These are phyloP conservation scores for Trichoderma hamatum DNA, from an alignment of 2,329 filamentous ascomycete genomes.

Conservation along the genomic window DNA sequence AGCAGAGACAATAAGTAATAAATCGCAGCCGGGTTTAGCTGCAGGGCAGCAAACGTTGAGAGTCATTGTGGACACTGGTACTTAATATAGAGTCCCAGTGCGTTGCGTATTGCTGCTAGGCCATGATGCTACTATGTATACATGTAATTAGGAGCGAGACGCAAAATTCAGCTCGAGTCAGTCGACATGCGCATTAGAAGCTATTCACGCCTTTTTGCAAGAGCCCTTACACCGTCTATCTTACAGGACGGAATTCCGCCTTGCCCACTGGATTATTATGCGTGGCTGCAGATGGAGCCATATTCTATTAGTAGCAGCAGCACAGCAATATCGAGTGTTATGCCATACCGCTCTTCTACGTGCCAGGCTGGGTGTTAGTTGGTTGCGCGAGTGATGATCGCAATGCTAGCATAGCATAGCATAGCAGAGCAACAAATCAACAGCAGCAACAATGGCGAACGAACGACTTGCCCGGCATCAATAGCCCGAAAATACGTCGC, in stretches of 20 bases:
- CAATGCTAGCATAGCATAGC: too few species aligned
- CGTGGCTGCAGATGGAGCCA: not conserved
- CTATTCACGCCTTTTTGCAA: not conserved
- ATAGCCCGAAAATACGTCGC: not conserved
- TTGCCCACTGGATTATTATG: not conserved
- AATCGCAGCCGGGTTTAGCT: not conserved
- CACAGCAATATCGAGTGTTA: not conserved
- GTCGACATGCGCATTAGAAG: not conserved
- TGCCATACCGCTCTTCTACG: not conserved
- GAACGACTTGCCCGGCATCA: not conserved
- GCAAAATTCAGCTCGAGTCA: not conserved
- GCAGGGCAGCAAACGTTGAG: not conserved
- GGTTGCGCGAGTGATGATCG: not conserved
- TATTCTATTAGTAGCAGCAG: not conserved
- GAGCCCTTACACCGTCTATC: not conserved
- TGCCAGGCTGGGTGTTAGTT: not conserved
- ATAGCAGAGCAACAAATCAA: not conserved
- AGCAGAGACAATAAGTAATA: slow-evolving; percentile 22
- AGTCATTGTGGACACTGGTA: slow-evolving; percentile 13
- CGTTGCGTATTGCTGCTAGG: not conserved
- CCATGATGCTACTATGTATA: not conserved
- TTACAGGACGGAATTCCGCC: not conserved
- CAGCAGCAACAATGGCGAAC: not conserved
- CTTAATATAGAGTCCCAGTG: not conserved
- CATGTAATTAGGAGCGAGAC: not conserved